A percentile compares a stretch with the other conserved stretches of the same genome.
Evolutionary conservation across 495 filamentous ascomycete genomes (phyloP).

Genomic region (Talaromyces thailandensis): DNA sequence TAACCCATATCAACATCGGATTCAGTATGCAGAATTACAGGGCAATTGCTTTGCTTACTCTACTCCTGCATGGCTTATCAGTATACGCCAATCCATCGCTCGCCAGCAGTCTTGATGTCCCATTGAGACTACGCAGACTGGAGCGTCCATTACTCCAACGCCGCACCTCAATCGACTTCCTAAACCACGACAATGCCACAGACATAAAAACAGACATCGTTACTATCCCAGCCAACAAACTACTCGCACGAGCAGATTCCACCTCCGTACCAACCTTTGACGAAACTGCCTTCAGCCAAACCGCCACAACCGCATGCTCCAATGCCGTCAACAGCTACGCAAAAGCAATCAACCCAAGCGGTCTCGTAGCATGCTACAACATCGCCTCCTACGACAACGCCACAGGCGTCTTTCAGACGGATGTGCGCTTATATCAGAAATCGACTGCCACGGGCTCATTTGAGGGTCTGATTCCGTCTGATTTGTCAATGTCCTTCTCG

Average conservation of each 20-base stretch:
- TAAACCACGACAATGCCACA: neutral
- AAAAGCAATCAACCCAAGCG: constrained; percentile 51
- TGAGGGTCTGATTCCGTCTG: constrained; percentile 39
- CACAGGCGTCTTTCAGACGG: constrained; percentile 60
- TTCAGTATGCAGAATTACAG: neutral
- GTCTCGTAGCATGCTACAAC: constrained; percentile 74
- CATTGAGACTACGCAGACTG: neutral
- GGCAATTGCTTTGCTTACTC: neutral
- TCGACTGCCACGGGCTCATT: constrained; percentile 48
- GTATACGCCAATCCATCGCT: neutral
- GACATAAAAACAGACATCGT: neutral
- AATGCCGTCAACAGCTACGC: constrained; percentile 34
- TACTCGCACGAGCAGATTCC: neutral
- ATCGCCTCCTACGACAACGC: constrained; percentile 50
- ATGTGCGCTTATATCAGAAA: constrained; percentile 59
- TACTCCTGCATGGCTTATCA: neutral
- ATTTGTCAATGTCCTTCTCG: constrained; percentile 48
- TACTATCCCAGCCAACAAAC: neutral
- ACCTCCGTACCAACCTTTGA: constrained; percentile 3
- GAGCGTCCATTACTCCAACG: neutral
- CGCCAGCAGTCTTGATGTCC: neutral
- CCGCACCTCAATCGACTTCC: neutral
- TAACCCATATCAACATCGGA: neutral
- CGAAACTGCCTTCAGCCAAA: constrained; percentile 21
- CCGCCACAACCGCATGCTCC: constrained; percentile 42